Evolutionary conservation across 768 basidiomycete genomes (phyloP), one percentile per base, ranked within the genome.

Genomic region (Tricholoma saponaceum): DNA sequence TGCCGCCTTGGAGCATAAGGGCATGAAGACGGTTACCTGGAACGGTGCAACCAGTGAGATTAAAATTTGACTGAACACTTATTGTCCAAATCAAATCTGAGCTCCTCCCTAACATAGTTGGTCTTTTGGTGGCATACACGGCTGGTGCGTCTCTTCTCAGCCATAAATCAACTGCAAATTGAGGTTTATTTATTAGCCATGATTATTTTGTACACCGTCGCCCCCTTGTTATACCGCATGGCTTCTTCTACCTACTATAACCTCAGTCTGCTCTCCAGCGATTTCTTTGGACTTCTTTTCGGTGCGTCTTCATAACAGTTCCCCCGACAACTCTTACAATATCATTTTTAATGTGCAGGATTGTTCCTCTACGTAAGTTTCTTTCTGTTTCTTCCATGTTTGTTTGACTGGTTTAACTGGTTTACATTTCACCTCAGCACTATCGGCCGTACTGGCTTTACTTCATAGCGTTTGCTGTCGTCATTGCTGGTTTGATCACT

Each of bases 231-330:
- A 39, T 94, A 94, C 71, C 87, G 92, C 57, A 79, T 90, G 70
- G 87, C 92, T 12, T 93, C 92, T 0, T 91, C 90, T 16, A 83
- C 89, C 6, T 94, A 85, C 74, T 94, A 85, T 73, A 94, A 94
- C 66, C 78, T 94, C 60, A 89, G 87, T 63, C 71, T 94, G 9
- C 81, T 95, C n/a, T 87, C 92, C 13, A 89, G 88, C 67, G 91
- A 94, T 72, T 95, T 93, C 63, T 95, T 87, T 65, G 90, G 92
- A 28, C 78, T 95, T 51, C 76, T 95, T 20, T 91, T 95, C 66
- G 92, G 80, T 79, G 59, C 12, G 76, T 67, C 10, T 28, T 30
- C 35, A 50, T 30, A 9, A 71, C 69, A 51, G 2, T 65, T 64
- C 22, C 58, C n/a, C 8, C 6, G 16, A 25, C n/a, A n/a, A 18